Conservation (phyloP, 371 early-diverging fungal species). For the Zychaea mexicana region DNA sequence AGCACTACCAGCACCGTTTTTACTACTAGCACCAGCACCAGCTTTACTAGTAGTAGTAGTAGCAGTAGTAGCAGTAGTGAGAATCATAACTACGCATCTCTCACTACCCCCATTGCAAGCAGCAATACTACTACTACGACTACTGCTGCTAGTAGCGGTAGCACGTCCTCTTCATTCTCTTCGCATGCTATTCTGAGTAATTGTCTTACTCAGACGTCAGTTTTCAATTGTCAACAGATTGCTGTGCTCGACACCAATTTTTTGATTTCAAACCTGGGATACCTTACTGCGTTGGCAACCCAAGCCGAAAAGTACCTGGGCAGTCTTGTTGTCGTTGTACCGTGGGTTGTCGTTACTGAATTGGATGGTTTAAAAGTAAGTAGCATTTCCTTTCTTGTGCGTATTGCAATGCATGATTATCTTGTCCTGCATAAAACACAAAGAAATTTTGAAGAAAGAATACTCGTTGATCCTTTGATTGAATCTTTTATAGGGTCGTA, state of each 20-base stretch:
- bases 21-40: too few relatives aligned
- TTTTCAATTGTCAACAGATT: constrained; percentile 9
- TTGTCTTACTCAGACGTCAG: background rate
- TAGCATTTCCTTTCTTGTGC: constrained; percentile 23
- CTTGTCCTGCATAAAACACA: constrained; percentile 8
- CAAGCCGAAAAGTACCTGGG: constrained; percentile 27
- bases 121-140: too few relatives aligned
- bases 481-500: background rate
- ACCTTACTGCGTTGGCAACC: constrained; percentile 19
- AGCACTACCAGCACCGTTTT: too few relatives aligned
- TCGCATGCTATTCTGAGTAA: background rate
- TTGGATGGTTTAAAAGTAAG: constrained; percentile 49
- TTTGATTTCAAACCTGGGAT: constrained; percentile 39
- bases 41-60: too few relatives aligned
- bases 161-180: background rate
- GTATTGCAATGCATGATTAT: background rate
- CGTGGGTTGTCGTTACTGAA: constrained; percentile 45
- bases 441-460: background rate
- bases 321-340: constrained; percentile 28
- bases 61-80: too few relatives aligned
- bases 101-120: background rate
- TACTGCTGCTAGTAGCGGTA: background rate
- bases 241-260: constrained; percentile 46
- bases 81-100: background rate
- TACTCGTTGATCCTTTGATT: background rate